phyloP scores from a whole-genome alignment of 2,329 filamentous ascomycete species.

The Metarhizium album region DNA sequence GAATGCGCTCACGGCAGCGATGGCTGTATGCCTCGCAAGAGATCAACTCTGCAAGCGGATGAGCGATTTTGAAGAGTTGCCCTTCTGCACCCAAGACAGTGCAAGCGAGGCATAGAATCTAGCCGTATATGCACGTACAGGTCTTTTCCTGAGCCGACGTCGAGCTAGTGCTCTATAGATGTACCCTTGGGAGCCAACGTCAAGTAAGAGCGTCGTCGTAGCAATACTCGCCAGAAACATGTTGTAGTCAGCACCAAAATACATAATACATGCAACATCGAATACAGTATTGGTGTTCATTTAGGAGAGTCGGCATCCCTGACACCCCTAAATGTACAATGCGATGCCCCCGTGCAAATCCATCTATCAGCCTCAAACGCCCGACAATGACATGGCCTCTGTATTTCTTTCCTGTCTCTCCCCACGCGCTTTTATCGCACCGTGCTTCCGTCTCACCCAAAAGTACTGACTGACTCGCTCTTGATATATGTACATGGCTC shows the following conservation, averaged over 20 bases:
- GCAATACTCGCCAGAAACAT: neutral
- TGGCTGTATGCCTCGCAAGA: constrained; percentile 28
- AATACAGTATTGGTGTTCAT: neutral
- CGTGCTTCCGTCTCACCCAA: neutral
- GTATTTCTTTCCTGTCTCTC: neutral
- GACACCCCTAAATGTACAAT: neutral
- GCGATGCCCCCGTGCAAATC: neutral
- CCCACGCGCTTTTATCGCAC: neutral
- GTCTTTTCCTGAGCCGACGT: neutral
- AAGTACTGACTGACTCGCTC: neutral
- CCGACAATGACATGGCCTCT: neutral
- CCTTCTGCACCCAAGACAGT: constrained; percentile 20
- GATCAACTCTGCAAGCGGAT: constrained; percentile 25
- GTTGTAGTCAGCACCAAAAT: neutral
- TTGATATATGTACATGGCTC: neutral
- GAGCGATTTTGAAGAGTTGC: constrained; percentile 24
- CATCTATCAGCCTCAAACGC: neutral
- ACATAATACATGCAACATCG: neutral
- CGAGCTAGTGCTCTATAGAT: neutral
- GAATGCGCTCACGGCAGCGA: constrained; percentile 33
- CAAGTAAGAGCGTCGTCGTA: neutral
- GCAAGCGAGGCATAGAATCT: constrained; percentile 26
- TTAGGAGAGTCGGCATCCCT: neutral
- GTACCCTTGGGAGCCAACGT: neutral
- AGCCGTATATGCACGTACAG: neutral